Conservation (phyloP, 257 asterid genomes). For the Echium plantagineum region DNA sequence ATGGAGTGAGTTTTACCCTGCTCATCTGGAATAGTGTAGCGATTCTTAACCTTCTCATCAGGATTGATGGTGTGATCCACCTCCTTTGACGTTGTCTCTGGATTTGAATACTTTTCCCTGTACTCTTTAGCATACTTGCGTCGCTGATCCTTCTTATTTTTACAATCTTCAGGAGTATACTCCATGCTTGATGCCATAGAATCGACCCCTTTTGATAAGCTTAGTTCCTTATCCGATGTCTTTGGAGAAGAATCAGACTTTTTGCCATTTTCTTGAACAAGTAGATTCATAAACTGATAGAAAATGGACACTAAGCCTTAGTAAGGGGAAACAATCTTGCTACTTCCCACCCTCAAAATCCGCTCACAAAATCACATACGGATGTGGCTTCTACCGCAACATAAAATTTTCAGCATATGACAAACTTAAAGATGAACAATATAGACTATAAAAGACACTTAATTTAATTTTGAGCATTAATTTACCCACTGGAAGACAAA, state of each 20-base stretch:
- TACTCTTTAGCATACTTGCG: conserved; percentile 56
- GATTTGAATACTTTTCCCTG: conserved; percentile 47
- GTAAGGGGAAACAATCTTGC: background rate
- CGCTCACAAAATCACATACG: background rate
- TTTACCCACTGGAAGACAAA: background rate
- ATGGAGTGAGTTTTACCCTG: conserved; percentile 17
- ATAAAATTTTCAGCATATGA: too few relatives aligned
- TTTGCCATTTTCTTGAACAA: conserved; percentile 42
- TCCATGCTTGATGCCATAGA: conserved; percentile 66
- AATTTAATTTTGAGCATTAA: background rate
- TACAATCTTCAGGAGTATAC: conserved; percentile 27
- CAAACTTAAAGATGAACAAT: too few relatives aligned
- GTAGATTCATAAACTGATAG: conserved; percentile 62
- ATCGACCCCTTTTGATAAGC: conserved; percentile 50
- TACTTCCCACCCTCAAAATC: background rate
- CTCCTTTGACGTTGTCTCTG: conserved; percentile 21
- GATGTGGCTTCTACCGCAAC: background rate
- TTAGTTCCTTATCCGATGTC: conserved; percentile 41
- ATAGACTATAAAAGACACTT: background rate
- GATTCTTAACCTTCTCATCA: background rate
- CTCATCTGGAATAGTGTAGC: conserved; percentile 17
- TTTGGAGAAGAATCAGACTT: conserved; percentile 29
- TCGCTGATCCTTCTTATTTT: conserved; percentile 55
- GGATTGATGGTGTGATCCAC: conserved; percentile 9
- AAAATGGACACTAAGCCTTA: background rate